Evolutionary conservation across 2,329 filamentous ascomycete species (phyloP), one percentile per base, ranked within the genome.

Genomic region (Aulographum hederae): DNA sequence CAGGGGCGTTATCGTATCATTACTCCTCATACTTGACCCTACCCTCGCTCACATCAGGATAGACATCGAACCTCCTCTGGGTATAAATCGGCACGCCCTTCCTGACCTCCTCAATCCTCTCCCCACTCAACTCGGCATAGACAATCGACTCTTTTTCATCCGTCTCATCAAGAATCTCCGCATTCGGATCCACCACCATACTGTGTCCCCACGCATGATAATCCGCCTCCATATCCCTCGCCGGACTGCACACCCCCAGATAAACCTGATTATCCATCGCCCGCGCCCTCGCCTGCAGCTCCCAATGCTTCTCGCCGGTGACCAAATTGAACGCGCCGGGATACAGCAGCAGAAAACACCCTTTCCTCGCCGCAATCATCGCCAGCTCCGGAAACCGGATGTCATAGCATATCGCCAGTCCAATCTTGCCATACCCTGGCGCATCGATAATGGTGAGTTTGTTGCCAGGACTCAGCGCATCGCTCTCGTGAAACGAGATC

Each of bases 291-390:
- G 75, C 86, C 45, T 79, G 69, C 41, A 98, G 58, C 35, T 73
- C 67, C 89, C 89, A 98, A 56, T 98, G 89, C 52, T 95, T 56
- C 4, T 79, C 76, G 0, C 89, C 89, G 0, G 89, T 98, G 1
- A 84, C 93, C 37, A 79, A 63, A 56, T 95, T 98, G 65, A 98
- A 98, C 1, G 89, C 89, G n/a, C 84, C 89, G 0, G 89, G 89
- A 54, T 94, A 95, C 13, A 95, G 52, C 33, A 95, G 69, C 28
- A 81, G 65, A 53, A 98, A 98, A 35, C 73, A 78, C n/a, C 78
- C 84, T 41, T 73, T 73, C 19, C 89, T 67, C 14, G 86, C 81
- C 0, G 86, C 86, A 34, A 95, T 76, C 50, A 72, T 89, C 3
- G 84, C 89, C 8, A 93, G 64, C 57, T 95, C 89, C 0, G 89